phyloP scores from a whole-genome alignment of 768 basidiomycete genomes.

The Ramaria rubella region DNA sequence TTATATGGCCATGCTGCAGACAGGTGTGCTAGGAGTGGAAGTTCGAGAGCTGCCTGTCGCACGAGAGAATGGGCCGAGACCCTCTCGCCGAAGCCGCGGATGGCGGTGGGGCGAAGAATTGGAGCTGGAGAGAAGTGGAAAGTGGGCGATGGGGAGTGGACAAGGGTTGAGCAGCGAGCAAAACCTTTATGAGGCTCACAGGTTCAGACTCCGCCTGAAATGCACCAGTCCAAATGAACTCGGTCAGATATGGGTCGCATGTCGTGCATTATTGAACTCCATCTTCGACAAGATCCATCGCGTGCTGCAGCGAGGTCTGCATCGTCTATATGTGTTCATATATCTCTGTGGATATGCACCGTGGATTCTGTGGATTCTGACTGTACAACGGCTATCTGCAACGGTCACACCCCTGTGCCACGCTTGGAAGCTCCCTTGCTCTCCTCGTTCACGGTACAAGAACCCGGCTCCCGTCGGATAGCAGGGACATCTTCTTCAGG shows the following conservation, averaged over 20 bases:
- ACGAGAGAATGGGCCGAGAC: conserved; percentile 21
- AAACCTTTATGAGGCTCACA: conserved; percentile 3
- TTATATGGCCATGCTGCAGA: conserved; percentile 15
- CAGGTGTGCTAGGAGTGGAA: conserved; percentile 10
- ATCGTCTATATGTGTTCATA: too few species aligned
- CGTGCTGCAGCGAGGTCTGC: too few species aligned
- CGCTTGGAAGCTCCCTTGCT: too few species aligned
- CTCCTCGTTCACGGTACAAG: too few species aligned
- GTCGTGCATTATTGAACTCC: too few species aligned
- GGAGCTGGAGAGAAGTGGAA: neutral
- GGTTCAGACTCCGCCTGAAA: conserved; percentile 11
- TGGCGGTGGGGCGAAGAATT: neutral
- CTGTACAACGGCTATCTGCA: too few species aligned
- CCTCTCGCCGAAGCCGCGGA: conserved; percentile 22
- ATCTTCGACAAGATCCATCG: too few species aligned
- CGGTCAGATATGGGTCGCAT: neutral
- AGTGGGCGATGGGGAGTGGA: conserved; percentile 4
- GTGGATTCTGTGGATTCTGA: too few species aligned
- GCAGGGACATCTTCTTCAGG: too few species aligned
- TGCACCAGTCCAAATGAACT: neutral
- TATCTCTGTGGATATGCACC: too few species aligned
- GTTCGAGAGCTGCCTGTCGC: conserved; percentile 14
- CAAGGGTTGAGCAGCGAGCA: neutral
- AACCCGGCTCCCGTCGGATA: too few species aligned
- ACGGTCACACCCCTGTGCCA: too few species aligned